Evolutionary conservation across 192 early-diverging fungal genomes (phyloP).

Genomic region (Entomortierella chlamydospora): DNA sequence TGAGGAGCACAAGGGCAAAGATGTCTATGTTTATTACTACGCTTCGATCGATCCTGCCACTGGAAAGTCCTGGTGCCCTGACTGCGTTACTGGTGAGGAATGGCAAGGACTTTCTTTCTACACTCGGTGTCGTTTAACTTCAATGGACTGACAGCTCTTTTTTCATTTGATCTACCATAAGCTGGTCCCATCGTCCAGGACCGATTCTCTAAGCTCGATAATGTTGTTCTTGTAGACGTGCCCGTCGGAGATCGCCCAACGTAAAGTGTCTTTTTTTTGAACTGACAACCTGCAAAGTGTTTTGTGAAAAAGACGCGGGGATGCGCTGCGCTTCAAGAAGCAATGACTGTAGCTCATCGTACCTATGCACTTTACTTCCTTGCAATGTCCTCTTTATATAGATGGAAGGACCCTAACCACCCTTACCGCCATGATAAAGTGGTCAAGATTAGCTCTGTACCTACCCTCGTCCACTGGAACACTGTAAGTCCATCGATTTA

Average conservation of each 20-base stretch:
- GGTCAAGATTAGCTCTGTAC: conserved; percentile 36
- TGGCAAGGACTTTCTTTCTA: no score
- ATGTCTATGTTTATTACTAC: conserved; percentile 45
- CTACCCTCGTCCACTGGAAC: conserved; percentile 42
- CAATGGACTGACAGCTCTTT: not conserved
- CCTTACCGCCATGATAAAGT: conserved; percentile 37
- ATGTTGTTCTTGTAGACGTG: conserved; percentile 31
- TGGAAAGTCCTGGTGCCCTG: conserved; percentile 62
- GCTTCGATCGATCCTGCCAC: conserved; percentile 40
- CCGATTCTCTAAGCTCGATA: conserved; percentile 34
- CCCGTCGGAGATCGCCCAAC: conserved; percentile 50
- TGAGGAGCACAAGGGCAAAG: conserved; percentile 34
- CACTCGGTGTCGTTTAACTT: not conserved
- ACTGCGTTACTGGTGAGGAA: conserved; percentile 43
- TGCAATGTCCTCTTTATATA: conserved; percentile 1
- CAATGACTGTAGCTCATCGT: no score
- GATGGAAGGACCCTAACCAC: conserved; percentile 52
- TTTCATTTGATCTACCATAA: not conserved
- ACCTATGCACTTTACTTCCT: no score
- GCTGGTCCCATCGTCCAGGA: conserved; percentile 35
- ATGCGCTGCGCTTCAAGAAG: no score
- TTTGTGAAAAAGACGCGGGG: no score
- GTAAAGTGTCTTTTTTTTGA: conserved; percentile 20
- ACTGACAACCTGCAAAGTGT: no score
- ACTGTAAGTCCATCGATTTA: conserved; percentile 10